phyloP scores from a whole-genome alignment of 2,329 filamentous ascomycete genomes.

The Diplodia intermedia region DNA sequence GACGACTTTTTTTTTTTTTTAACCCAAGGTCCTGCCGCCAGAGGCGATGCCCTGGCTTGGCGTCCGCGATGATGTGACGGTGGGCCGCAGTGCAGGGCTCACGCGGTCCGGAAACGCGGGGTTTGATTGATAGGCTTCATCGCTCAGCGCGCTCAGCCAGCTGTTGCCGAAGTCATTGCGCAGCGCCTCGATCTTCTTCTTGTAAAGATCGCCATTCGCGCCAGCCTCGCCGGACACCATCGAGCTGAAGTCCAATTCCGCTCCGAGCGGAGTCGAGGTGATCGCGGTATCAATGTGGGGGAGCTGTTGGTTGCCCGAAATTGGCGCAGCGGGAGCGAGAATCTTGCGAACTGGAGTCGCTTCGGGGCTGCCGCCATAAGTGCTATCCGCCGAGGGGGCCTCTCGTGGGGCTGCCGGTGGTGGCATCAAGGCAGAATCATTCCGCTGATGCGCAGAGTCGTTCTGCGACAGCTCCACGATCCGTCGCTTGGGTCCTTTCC shows the following conservation, averaged over 20 bases:
- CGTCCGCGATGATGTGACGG: conserved; percentile 40
- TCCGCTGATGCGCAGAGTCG: conserved; percentile 36
- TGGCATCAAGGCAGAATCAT: conserved; percentile 31
- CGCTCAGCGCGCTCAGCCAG: conserved; percentile 85
- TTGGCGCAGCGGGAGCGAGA: conserved; percentile 16
- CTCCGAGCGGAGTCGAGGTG: conserved; percentile 37
- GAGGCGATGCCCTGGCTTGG: conserved; percentile 51
- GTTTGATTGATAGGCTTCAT: conserved; percentile 62
- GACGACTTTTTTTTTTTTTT: conserved; percentile 36
- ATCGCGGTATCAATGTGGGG: conserved; percentile 38
- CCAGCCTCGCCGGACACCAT: conserved; percentile 62
- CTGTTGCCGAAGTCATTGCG: conserved; percentile 84
- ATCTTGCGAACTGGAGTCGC: conserved; percentile 38
- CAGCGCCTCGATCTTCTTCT: conserved; percentile 84
- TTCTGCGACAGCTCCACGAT: conserved; percentile 65
- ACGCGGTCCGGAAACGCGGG: conserved; percentile 25
- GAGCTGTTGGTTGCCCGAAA: conserved; percentile 17
- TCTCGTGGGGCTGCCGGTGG: conserved; percentile 14
- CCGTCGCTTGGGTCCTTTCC: conserved; percentile 63
- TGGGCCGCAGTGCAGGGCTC: conserved; percentile 43
- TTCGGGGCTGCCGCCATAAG: conserved; percentile 40
- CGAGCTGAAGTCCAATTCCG: conserved; percentile 29
- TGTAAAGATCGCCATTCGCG: conserved; percentile 77
- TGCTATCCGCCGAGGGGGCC: conserved; percentile 31
- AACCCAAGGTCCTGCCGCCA: conserved; percentile 49